Conservation (phyloP, 164 flowering plant genomes). For the Stephania japonica region DNA sequence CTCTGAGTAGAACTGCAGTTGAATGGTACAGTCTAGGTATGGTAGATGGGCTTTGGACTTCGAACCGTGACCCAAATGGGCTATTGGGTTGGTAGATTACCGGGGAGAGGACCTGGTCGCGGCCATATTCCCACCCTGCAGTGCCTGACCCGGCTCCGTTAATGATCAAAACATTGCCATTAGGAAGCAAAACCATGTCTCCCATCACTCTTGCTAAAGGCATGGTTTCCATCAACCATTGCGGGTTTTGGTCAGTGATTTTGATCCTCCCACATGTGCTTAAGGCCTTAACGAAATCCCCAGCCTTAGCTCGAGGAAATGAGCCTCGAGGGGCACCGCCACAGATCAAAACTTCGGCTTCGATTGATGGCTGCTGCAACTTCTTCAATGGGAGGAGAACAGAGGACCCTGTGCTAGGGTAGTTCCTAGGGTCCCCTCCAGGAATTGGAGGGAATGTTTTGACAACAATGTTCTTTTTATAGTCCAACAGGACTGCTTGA, state of each 20-base stretch:
- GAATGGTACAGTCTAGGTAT: slow-evolving; percentile 53
- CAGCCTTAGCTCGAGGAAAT: slow-evolving; percentile 12
- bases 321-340: slow-evolving; percentile 53
- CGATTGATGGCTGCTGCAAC: background rate
- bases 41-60: slow-evolving; percentile 26
- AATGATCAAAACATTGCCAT: slow-evolving; percentile 39
- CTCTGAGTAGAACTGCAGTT: slow-evolving; percentile 36
- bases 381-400: slow-evolving; percentile 36
- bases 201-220: slow-evolving; percentile 46
- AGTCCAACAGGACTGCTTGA: slow-evolving; percentile 32
- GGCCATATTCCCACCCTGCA: slow-evolving; percentile 45
- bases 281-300: slow-evolving; percentile 24
- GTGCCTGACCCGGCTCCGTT: slow-evolving; percentile 45
- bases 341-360: slow-evolving; percentile 47
- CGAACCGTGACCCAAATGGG: slow-evolving; percentile 26
- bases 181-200: slow-evolving; percentile 51
- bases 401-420: slow-evolving; percentile 49
- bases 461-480: slow-evolving; percentile 22
- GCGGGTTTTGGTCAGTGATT: slow-evolving; percentile 34
- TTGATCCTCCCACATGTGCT: slow-evolving; percentile 43
- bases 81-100: slow-evolving; percentile 35
- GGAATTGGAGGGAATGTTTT: slow-evolving; percentile 32
- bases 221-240: slow-evolving; percentile 55
- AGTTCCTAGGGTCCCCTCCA: slow-evolving; percentile 32
- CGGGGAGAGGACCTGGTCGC: slow-evolving; percentile 35